Base-by-base conservation (phyloP, 306 rosid species). In the Rubus parviflorus region DNA sequence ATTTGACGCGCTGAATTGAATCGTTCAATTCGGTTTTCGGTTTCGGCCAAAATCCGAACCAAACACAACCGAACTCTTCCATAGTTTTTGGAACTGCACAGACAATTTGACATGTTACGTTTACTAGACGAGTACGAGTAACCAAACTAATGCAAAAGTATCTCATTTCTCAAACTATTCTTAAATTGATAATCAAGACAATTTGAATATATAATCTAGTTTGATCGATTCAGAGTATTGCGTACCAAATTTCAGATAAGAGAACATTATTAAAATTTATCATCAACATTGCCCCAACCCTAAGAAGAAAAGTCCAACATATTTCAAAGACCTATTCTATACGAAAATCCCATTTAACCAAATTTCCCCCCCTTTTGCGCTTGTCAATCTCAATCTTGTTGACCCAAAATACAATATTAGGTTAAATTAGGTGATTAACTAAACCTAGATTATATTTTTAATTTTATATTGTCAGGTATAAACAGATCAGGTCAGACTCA, bases 371-470 rank as follows among this genome's bases (percentile, higher is more conserved):
- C 25, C 37, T 25, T 10, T 7, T 61, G 70, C 47, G 47, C 45
- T 46, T 74, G 35, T 25, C 60, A 60, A 43, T 61, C 58, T 16
- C 47, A 64, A 17, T 46, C 13, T 30, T 0, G 78, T 74, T 74
- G 78, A 74, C 70, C 65, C 58, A 74, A 45, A 60, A 74, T 13
- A 43, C 35, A 74, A 48, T 45, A 15, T 73, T 23, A n/a, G 48
- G 70, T 46, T 30, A 45, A 8, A 14, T 74, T 74, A 45, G 57
- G 37, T 67, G 37, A 37, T 48, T 17, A 74, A 60, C 78, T 46
- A 45, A 56, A 42, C 22, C 53, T 2, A 30, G n/a, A 74, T 46
- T 74, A 45, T 20, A 38, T 72, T n/a, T 53, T 19, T 3, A 48
- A 20, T 40, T 60, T 49, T 6, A 45, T 23, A 25, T 30, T 46